Conservation (phyloP, 1,284 basidiomycete species). For the Tetrapyrgos nigripes region DNA sequence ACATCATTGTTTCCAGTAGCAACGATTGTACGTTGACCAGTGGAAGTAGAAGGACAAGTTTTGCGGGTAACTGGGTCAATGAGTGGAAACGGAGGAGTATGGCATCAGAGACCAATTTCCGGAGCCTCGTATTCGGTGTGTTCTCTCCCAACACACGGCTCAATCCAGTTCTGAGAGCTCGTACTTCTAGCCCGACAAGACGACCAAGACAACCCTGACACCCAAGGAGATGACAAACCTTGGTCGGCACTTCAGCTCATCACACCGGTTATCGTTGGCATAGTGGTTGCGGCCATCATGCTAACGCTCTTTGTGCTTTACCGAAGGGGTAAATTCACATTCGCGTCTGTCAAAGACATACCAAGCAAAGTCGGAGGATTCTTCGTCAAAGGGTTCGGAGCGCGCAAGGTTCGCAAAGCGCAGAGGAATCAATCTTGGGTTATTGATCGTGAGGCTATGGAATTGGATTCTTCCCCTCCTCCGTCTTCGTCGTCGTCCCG, state of each 20-base stretch:
- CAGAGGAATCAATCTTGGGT: conserved; percentile 14
- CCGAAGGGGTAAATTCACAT: conserved; percentile 1
- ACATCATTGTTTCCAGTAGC: background rate
- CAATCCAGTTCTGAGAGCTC: conserved; percentile 1
- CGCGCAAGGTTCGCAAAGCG: conserved; percentile 13
- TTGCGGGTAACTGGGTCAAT: background rate
- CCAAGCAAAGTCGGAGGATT: background rate
- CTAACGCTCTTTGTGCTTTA: conserved; percentile 25
- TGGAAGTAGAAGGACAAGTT: background rate
- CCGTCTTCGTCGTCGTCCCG: conserved; percentile 8
- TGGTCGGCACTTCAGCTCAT: conserved; percentile 42
- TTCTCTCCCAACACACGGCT: background rate
- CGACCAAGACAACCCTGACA: conserved; percentile 18
- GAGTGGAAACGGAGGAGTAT: background rate
- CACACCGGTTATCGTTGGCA: conserved; percentile 36
- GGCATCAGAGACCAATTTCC: background rate
- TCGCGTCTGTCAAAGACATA: background rate
- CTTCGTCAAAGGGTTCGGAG: conserved; percentile 3
- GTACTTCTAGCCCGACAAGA: conserved; percentile 25
- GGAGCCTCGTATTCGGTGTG: conserved; percentile 38
- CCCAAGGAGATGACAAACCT: no score
- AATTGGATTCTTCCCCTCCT: conserved; percentile 4
- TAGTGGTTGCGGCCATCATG: conserved; percentile 31
- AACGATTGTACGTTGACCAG: background rate
- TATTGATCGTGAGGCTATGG: conserved; percentile 15